These are phyloP conservation scores for Ananas comosus DNA, from an alignment of 176 grass and related monocot species.

Conservation along the genomic window DNA sequence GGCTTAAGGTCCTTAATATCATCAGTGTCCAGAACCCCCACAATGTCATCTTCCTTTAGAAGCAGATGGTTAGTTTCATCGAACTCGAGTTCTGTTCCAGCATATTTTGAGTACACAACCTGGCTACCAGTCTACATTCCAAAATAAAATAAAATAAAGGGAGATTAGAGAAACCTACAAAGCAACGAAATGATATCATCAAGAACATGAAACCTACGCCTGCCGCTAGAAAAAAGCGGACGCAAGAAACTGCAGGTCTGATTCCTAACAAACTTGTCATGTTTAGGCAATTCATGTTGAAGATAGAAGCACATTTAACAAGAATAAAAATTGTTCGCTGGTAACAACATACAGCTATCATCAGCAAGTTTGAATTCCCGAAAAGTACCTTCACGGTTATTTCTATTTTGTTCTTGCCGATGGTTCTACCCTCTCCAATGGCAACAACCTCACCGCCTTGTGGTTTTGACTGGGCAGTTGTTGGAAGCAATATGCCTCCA, in stretches of 20 bases:
- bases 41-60: slow-evolving; percentile 9
- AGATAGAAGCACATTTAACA: no score
- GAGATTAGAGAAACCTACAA: neutral
- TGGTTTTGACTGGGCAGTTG: slow-evolving; percentile 24
- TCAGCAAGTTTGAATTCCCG: neutral
- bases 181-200: neutral
- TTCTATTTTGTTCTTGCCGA: slow-evolving; percentile 14
- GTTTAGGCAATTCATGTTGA: no score
- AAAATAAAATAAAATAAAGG: neutral
- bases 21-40: slow-evolving; percentile 8
- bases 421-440: slow-evolving; percentile 20
- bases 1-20: slow-evolving; percentile 11
- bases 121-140: slow-evolving; percentile 10
- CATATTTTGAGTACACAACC: slow-evolving; percentile 9
- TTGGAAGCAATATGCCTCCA: slow-evolving; percentile 21
- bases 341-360: neutral
- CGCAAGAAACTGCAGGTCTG: no score
- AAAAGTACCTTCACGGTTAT: slow-evolving; percentile 15
- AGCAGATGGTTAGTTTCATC: slow-evolving; percentile 8
- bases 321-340: no score
- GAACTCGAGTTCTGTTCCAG: slow-evolving; percentile 4
- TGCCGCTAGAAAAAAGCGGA: neutral
- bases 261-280: no score
- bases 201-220: neutral
- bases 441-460: slow-evolving; percentile 27